Evolutionary conservation across 2,329 filamentous ascomycete species (phyloP), one percentile per base, ranked within the genome.

Genomic region (Zopfia rhizophila): DNA sequence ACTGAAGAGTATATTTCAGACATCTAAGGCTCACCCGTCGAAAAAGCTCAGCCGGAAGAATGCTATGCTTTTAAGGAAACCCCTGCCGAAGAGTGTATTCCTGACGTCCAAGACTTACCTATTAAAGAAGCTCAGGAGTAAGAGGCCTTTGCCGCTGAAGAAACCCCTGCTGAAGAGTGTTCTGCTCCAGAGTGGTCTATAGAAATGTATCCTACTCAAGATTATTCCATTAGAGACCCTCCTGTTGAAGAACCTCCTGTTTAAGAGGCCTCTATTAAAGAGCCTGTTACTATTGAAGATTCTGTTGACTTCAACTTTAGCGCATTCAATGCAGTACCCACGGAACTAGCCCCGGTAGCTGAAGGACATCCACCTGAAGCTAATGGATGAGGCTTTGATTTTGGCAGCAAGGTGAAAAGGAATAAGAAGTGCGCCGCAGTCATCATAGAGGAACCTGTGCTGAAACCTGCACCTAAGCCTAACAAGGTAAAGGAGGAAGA

Each of bases 401-500:
- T 67, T 66, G 45, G 58, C 28, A 22, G 51, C 10, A 66, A 72
- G 51, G 68, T 72, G 46, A 75, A 78, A 56, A 75, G 75, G 56
- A 63, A 67, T 38, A 68, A 69, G 30, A 37, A 41, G 38, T 5
- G 14, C 6, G 24, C 30, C 10, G 40, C 30, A 7, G 52, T 55
- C 19, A 18, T 72, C 38, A 56, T 69, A 18, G 69, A 73, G 16
- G 64, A n/a, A n/a, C n/a, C n/a, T n/a, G n/a, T n/a, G n/a, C n/a
- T n/a, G n/a, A n/a, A n/a, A n/a, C n/a, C n/a, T 7, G 51, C 50
- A 31, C 55, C 60, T 27, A 60, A 60, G n/a, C 47, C 52, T 12
- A 58, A 64, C 41, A 53, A 55, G 27, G n/a, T n/a, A n/a, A 60
- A 62, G 31, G 56, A 57, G 8, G 60, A 65, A 18, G 60, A 60